Base-by-base conservation (phyloP, 208 protist genomes). In the Leishmania amazonensis region DNA sequence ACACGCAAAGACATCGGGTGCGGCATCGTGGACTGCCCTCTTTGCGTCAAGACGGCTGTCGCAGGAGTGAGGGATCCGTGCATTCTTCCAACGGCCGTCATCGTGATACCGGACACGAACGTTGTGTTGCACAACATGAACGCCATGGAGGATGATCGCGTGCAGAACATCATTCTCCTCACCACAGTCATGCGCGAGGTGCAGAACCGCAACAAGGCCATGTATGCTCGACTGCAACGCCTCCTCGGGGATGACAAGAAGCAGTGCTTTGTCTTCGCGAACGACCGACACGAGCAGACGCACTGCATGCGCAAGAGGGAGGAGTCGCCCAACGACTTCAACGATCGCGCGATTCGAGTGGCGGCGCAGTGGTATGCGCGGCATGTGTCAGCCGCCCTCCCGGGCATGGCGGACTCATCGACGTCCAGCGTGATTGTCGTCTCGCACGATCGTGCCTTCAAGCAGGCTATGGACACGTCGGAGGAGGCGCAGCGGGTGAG, bases 121-220 rank as follows among this genome's bases (percentile, higher is more conserved):
- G 93, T 98, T 72, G 85, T 98, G n/a, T 85, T 98, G 68, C 96
- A 98, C 83, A 97, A 99, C 84, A 97, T 99, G 86, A 97, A 97
- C 83, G 89, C 91, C 28, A 84, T 99, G 5, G 95, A 98, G 83
- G 89, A 96, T 74, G 54, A 85, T 2, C 85, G 87, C 0, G 85
- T 98, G 45, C 88, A 89, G 71, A 96, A 99, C 83, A 92, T 98
- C 67, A 87, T 99, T 28, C 87, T 99, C 53, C 87, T 98, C 28
- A 91, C 92, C 54, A 98, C 97, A 31, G 95, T 98, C 7, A 84
- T 98, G 67, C 89, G 83, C n/a, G 95, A 99, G 85, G 94, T 98
- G 65, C 89, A 96, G 81, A 95, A 97, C 75, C 90, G 92, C 75
- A 98, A 98, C 82, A 94, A 95, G 76, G 90, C 83, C 74, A 90